Base-by-base conservation (phyloP, 352 stramenopile genomes). In the Phytophthora multivora region DNA sequence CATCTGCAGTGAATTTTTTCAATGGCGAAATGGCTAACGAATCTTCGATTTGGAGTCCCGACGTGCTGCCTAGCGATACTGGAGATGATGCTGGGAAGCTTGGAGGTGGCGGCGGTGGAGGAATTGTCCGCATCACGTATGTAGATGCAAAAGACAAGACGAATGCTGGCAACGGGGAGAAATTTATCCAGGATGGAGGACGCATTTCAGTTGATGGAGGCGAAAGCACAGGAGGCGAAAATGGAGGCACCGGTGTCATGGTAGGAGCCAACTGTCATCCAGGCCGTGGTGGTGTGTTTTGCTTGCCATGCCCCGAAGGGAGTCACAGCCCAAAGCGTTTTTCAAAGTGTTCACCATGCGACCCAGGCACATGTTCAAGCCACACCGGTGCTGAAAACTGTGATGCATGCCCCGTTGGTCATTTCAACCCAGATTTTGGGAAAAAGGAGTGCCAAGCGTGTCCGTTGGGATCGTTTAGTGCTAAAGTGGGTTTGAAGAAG, bases 351-450 rank as follows among this genome's bases (percentile, higher is more conserved):
- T 57, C 73, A 40, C 81, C 83, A 13, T 95, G 87, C 55, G 82
- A 87, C 10, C 80, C 81, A 39, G 87, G 87, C 4, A 81, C 75
- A 18, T 93, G 67, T 51, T 80, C 87, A 4, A 71, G 63, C 33
- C 68, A 86, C 35, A 47, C 46, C 26, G 84, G 83, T 1, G 60
- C 78, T 30, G 54, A 72, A 12, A 77, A 28, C 2, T 95, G 87
- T 46, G 58, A 71, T 39, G 64, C 71, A 40, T 95, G 87, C 43
- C 28, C 66, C 9, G 31, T 72, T 47, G 86, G 86, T 6, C 71
- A 75, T 19, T 94, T 91, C 49, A 92, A 87, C 38, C 40, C 63
- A 2, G 79, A 92, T 48, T 94, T 91, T 63, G 85, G 86, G 5
- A 75, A 89, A 51, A 83, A 73, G 30, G 63, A 64, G 30, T 95